Base-by-base conservation (phyloP, 2,329 filamentous ascomycete species). In the Aspergillus persii region DNA sequence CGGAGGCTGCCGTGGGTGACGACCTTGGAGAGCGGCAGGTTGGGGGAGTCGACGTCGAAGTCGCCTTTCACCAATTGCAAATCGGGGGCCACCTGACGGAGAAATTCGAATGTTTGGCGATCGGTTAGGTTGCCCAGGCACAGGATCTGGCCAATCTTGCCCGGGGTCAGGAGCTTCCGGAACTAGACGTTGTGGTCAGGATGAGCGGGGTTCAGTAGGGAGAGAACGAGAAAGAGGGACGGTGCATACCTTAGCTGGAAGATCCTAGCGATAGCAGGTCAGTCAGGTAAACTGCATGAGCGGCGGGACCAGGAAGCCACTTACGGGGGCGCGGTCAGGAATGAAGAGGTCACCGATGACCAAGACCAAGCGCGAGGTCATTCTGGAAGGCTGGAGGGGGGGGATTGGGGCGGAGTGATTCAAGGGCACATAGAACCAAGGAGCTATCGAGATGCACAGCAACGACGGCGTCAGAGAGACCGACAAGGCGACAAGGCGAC, bases 331-430 rank as follows among this genome's bases (percentile, higher is more conserved):
- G 75, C 92, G 85, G 78, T 96, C 92, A 69, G 92, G 92, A 78
- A 96, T 96, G 81, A 96, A 92, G 56, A 96, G 86, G 80, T 96
- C 92, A 76, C 92, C 92, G 68, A 96, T 91, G 73, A 95, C 91
- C 74, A 96, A 86, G 73, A 96, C 92, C 67, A 96, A 84, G 79
- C 94, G 91, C 65, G 92, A 91, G 81, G 94, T 92, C 82, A 86
- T 89, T 55, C 57, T 73, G 69, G 58, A 66, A 57, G 59, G 58
- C 18, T 23, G 18, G 49, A 46, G 51, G 63, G 61, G 63, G 61
- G 50, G 59, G 36, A 41, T n/a, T 41, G 36, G 36, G 5, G n/a
- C 6, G 36, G 36, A 49, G 61, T 31, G 41, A 54, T 54, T 73
- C 66, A 73, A 74, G 58, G 61, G 64, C 62, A 64, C 69, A 72